Evolutionary conservation across 2,329 filamentous ascomycete genomes (phyloP).

Genomic region (Lachnum nothofagi): DNA sequence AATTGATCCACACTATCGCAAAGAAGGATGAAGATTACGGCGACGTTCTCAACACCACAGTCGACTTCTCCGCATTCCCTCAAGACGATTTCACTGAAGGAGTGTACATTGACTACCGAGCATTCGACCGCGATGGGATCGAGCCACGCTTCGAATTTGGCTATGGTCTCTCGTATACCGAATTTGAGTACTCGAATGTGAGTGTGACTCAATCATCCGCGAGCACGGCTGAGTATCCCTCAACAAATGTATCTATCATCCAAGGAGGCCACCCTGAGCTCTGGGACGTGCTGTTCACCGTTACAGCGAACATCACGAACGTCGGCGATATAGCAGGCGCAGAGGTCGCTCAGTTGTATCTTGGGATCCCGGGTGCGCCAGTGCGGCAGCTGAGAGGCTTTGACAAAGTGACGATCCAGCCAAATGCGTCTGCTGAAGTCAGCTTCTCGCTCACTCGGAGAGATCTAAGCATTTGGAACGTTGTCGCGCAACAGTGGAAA

Average conservation of each 20-base stretch:
- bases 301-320: slow-evolving; percentile 44
- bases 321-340: slow-evolving; percentile 37
- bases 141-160: slow-evolving; percentile 74
- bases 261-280: slow-evolving; percentile 48
- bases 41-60: slow-evolving; percentile 22
- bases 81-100: slow-evolving; percentile 70
- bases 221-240: slow-evolving; percentile 46
- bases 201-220: not conserved
- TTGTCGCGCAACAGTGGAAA: slow-evolving; percentile 53
- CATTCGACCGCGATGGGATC: slow-evolving; percentile 59
- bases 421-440: slow-evolving; percentile 34
- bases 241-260: slow-evolving; percentile 49
- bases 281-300: slow-evolving; percentile 46
- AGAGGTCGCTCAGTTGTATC: slow-evolving; percentile 34
- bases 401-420: slow-evolving; percentile 53
- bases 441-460: slow-evolving; percentile 52
- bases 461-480: slow-evolving; percentile 62
- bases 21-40: slow-evolving; percentile 43
- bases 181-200: slow-evolving; percentile 57
- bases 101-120: slow-evolving; percentile 72
- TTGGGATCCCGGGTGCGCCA: slow-evolving; percentile 69
- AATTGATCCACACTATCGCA: slow-evolving; percentile 73
- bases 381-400: slow-evolving; percentile 68
- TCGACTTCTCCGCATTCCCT: slow-evolving; percentile 47
- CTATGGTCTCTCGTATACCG: slow-evolving; percentile 72